Base-by-base conservation (phyloP, 208 protist genomes). In the Wallacemonas sp. region DNA sequence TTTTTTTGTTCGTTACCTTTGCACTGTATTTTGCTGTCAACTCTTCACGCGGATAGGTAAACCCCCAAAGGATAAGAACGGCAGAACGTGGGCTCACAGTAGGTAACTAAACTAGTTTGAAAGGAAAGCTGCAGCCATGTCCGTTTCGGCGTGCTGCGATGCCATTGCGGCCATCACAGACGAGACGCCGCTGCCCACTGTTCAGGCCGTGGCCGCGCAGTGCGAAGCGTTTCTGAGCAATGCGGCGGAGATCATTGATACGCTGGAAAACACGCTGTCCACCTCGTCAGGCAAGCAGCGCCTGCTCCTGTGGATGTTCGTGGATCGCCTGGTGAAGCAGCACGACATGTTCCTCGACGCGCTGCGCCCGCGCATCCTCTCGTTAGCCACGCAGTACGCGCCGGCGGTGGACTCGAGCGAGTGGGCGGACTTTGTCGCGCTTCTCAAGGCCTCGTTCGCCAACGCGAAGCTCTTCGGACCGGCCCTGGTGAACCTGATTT, bases 301-400 rank as follows among this genome's bases (percentile, higher is more conserved):
- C 18, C 73, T 96, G 26, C 72, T 82, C 50, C 69, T 94, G 62
- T 96, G 91, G 91, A 79, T 87, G 52, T 82, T 96, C n/a, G 75
- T 96, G 22, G 91, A 96, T 62, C 74, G 81, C 2, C 77, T 96
- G 3, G 84, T 83, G 0, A 96, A 96, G 72, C 88, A 94, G 61
- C 88, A 94, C 70, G 50, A 31, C 12, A 73, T 88, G 20, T 92
- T 93, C 64, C 64, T 93, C 14, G 88, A 96, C 11, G 80, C 83
- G 1, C 68, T 96, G 45, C 88, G 88, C 0, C 75, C 86, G 20
- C 82, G 79, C 28, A 39, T 94, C 39, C 78, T 91, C 2, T 31
- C 74, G 12, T 67, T 91, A n/a, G 77, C 79, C 33, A 79, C 81
- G 8, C 2, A 80, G 18, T 86, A 81, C 55, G 76, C 70, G 0